Percentiles rank a stretch among this genome's conserved stretches.
These are phyloP conservation scores for Suillus occidentalis DNA, from an alignment of 768 basidiomycete species.

Conservation along the genomic window DNA sequence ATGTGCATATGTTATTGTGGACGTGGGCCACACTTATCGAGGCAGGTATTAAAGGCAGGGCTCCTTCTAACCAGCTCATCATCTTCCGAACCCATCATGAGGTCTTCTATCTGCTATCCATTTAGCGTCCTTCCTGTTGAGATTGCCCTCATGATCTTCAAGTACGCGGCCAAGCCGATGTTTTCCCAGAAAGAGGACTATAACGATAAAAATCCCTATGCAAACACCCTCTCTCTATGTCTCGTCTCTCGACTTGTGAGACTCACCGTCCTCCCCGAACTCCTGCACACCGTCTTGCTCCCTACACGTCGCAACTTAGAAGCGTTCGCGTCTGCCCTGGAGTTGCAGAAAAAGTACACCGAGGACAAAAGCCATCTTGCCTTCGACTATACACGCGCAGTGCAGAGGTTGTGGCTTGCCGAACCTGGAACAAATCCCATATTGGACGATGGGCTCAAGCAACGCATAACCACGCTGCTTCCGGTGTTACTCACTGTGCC, in stretches of 20 bases:
- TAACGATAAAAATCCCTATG: constrained; percentile 9
- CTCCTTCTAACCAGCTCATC: not conserved
- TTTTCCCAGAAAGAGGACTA: not conserved
- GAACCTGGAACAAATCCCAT: too few species aligned
- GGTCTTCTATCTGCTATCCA: constrained; percentile 1
- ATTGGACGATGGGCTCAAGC: too few species aligned
- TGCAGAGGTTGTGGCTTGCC: too few species aligned
- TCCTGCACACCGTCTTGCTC: too few species aligned
- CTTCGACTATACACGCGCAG: too few species aligned
- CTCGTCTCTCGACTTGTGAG: constrained; percentile 35
- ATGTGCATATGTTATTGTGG: too few species aligned
- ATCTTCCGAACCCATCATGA: not conserved
- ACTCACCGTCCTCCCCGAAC: constrained; percentile 19
- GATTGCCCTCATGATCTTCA: constrained; percentile 35
- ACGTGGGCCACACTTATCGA: not conserved
- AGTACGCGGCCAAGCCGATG: constrained; percentile 29
- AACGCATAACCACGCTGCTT: too few species aligned
- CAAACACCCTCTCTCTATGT: constrained; percentile 31
- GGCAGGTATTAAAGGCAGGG: not conserved
- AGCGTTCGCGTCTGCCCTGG: too few species aligned
- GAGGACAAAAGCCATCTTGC: too few species aligned
- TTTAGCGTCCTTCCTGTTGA: constrained; percentile 34
- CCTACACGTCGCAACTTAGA: too few species aligned
- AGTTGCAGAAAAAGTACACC: too few species aligned
- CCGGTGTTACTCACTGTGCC: not conserved